Percentiles rank a stretch among this genome's conserved stretches.
phyloP scores from a whole-genome alignment of 2,329 filamentous ascomycete genomes.

The Ophidiomyces ophidiicola region DNA sequence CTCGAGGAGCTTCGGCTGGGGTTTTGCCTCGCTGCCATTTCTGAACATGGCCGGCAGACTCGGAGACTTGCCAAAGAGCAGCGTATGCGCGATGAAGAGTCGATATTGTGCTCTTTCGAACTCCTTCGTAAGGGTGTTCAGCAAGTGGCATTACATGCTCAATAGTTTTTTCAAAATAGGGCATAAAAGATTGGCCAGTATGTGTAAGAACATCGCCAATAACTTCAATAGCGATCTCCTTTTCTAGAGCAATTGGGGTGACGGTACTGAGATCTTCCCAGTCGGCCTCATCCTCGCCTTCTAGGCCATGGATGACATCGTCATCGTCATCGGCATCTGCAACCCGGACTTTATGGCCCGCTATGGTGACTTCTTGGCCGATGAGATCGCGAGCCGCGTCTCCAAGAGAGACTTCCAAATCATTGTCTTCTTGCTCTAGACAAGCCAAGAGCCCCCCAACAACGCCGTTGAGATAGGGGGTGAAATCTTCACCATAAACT shows the following conservation, averaged over 20 bases:
- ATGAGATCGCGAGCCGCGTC: slow-evolving; percentile 63
- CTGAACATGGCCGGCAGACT: slow-evolving; percentile 59
- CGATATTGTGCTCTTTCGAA: slow-evolving; percentile 79
- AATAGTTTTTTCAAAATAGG: slow-evolving; percentile 81
- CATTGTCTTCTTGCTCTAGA: slow-evolving; percentile 77
- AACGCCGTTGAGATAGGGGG: slow-evolving; percentile 36
- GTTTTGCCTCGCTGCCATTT: slow-evolving; percentile 89
- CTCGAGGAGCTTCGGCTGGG: slow-evolving; percentile 55
- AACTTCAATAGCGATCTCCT: slow-evolving; percentile 93
- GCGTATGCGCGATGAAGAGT: slow-evolving; percentile 91
- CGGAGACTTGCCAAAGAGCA: slow-evolving; percentile 76
- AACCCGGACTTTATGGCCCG: slow-evolving; percentile 75
- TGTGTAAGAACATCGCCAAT: slow-evolving; percentile 84
- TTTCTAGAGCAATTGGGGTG: slow-evolving; percentile 83
- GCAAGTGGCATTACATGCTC: slow-evolving; percentile 67
- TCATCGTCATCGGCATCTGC: slow-evolving; percentile 51
- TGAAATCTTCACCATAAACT: slow-evolving; percentile 63
- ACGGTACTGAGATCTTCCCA: slow-evolving; percentile 75
- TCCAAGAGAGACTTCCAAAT: slow-evolving; percentile 62
- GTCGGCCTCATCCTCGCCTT: slow-evolving; percentile 64
- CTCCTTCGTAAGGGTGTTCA: slow-evolving; percentile 84
- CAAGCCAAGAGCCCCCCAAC: slow-evolving; percentile 58
- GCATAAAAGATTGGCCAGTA: slow-evolving; percentile 65
- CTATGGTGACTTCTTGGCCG: slow-evolving; percentile 63
- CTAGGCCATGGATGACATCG: slow-evolving; percentile 47